Percentiles rank a stretch among this genome's conserved stretches.
These are phyloP conservation scores for Phylloporus sp. DNA, from an alignment of 768 basidiomycete genomes.

Conservation along the genomic window DNA sequence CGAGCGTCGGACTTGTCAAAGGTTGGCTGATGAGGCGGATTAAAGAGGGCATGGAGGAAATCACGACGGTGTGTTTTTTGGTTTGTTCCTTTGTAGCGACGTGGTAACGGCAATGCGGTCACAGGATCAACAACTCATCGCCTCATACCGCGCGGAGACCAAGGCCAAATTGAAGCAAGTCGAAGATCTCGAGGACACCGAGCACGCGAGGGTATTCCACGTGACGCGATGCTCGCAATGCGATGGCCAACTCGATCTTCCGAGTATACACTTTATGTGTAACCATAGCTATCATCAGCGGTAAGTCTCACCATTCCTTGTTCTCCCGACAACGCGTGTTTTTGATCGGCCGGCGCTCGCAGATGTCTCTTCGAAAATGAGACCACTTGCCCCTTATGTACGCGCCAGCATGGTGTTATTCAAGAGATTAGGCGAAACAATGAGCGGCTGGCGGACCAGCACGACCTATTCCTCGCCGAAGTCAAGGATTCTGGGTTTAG, in stretches of 20 bases:
- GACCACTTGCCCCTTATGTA: conserved; percentile 86
- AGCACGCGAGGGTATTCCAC: conserved; percentile 85
- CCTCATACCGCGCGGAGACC: conserved; percentile 88
- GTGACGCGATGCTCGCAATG: conserved; percentile 92
- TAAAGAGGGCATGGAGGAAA: conserved; percentile 65
- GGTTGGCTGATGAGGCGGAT: conserved; percentile 85
- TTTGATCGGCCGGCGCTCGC: background rate
- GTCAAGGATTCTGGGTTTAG: conserved; percentile 69
- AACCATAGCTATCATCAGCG: conserved; percentile 95
- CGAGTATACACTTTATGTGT: conserved; percentile 97
- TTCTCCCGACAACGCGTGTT: background rate
- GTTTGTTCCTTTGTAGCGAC: background rate
- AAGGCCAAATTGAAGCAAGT: conserved; percentile 76
- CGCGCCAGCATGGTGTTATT: conserved; percentile 80
- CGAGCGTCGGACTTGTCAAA: conserved; percentile 89
- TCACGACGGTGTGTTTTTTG: conserved; percentile 65
- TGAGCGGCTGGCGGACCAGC: conserved; percentile 75
- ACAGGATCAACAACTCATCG: conserved; percentile 82
- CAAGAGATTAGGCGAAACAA: conserved; percentile 88
- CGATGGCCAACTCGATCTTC: conserved; percentile 85
- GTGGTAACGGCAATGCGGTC: background rate
- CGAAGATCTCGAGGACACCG: conserved; percentile 71
- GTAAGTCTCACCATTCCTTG: conserved; percentile 36
- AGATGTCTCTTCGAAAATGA: conserved; percentile 91
- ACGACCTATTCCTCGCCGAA: conserved; percentile 74